A percentile compares a stretch with the other conserved stretches of the same genome.
phyloP scores from a whole-genome alignment of 2,329 filamentous ascomycete species.

The Colletotrichum simmondsii region DNA sequence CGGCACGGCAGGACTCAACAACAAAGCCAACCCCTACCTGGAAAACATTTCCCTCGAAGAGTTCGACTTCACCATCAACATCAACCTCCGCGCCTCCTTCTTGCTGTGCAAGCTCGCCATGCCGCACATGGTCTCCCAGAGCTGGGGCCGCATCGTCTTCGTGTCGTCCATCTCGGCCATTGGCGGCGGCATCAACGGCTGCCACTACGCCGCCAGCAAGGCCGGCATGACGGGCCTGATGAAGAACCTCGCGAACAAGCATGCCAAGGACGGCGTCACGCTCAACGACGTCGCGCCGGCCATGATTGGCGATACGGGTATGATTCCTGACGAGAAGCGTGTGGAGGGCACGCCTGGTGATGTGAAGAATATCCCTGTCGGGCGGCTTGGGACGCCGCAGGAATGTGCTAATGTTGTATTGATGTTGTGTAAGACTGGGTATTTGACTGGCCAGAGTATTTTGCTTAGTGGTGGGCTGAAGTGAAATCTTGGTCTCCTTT shows the following conservation, averaged over 20 bases:
- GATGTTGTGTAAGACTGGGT: slow-evolving; percentile 70
- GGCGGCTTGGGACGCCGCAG: slow-evolving; percentile 65
- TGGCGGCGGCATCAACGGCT: slow-evolving; percentile 73
- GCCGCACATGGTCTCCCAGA: slow-evolving; percentile 67
- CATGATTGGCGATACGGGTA: slow-evolving; percentile 73
- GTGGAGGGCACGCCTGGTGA: slow-evolving; percentile 65
- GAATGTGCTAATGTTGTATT: slow-evolving; percentile 71
- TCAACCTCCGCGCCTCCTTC: slow-evolving; percentile 73
- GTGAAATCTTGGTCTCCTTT: slow-evolving; percentile 38
- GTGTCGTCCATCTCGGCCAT: slow-evolving; percentile 72
- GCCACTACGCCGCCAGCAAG: slow-evolving; percentile 70
- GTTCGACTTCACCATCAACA: slow-evolving; percentile 70
- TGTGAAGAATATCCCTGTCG: slow-evolving; percentile 68
- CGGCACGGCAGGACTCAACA: slow-evolving; percentile 57
- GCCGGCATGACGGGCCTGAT: slow-evolving; percentile 73
- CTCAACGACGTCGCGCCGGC: slow-evolving; percentile 77
- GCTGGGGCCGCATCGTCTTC: slow-evolving; percentile 73
- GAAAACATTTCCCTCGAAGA: slow-evolving; percentile 71
- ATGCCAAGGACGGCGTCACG: slow-evolving; percentile 70
- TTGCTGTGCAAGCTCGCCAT: slow-evolving; percentile 69
- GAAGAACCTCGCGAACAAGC: slow-evolving; percentile 69
- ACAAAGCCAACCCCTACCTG: slow-evolving; percentile 66
- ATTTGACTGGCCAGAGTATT: slow-evolving; percentile 67
- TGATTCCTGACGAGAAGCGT: slow-evolving; percentile 67
- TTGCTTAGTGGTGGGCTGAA: slow-evolving; percentile 64